These are phyloP conservation scores for Candida patagonica DNA, from an alignment of 805 yeast species.

Conservation along the genomic window DNA sequence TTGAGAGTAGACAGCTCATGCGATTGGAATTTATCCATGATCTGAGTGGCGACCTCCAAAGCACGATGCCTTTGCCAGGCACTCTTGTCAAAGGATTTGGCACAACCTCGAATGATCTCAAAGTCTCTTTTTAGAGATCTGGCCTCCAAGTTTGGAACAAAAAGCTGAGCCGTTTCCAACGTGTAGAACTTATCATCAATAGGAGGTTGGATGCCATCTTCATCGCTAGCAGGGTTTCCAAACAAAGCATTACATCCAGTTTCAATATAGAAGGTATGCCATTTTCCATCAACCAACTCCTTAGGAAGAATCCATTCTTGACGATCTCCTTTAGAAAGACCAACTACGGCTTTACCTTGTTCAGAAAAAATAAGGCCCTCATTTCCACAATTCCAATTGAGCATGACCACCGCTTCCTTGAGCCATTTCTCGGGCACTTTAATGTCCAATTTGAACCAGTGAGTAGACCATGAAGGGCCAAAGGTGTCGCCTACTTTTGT, in stretches of 20 bases:
- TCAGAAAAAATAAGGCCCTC: slow-evolving; percentile 75
- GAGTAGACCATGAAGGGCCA: slow-evolving; percentile 94
- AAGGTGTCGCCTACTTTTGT: slow-evolving; percentile 53
- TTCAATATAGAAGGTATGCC: slow-evolving; percentile 71
- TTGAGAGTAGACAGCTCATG: slow-evolving; percentile 43
- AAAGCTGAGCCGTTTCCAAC: slow-evolving; percentile 62
- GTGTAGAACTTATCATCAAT: slow-evolving; percentile 62
- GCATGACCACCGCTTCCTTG: slow-evolving; percentile 42
- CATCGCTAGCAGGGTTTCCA: slow-evolving; percentile 48
- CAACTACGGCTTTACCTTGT: slow-evolving; percentile 64
- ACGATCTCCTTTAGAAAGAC: slow-evolving; percentile 80
- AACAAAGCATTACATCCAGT: slow-evolving; percentile 96
- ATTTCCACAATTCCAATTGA: slow-evolving; percentile 78
- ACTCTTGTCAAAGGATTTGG: slow-evolving; percentile 66
- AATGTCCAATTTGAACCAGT: slow-evolving; percentile 71
- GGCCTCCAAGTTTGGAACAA: slow-evolving; percentile 76
- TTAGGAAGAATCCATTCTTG: slow-evolving; percentile 61
- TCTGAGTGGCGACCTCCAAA: slow-evolving; percentile 62
- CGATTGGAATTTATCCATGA: slow-evolving; percentile 72
- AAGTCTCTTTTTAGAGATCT: slow-evolving; percentile 69
- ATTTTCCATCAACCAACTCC: slow-evolving; percentile 38
- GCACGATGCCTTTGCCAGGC: slow-evolving; percentile 80
- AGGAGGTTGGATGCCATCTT: slow-evolving; percentile 48
- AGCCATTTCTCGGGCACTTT: slow-evolving; percentile 48
- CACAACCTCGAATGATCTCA: slow-evolving; percentile 82